These are phyloP conservation scores for Xylaria sp. DNA, from an alignment of 2,329 filamentous ascomycete genomes.

Conservation along the genomic window DNA sequence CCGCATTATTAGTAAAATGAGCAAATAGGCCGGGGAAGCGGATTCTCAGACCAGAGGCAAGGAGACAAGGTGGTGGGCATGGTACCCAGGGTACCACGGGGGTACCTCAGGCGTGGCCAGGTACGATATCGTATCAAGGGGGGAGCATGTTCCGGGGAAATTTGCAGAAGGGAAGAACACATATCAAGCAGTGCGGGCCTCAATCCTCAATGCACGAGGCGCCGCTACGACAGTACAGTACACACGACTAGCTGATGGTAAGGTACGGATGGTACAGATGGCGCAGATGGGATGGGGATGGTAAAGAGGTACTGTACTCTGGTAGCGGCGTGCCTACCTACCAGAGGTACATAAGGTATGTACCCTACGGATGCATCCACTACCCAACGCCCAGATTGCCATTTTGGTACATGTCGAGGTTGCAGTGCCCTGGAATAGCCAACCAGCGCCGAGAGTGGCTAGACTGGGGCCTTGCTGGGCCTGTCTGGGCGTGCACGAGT, in stretches of 20 bases:
- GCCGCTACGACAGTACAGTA: slow-evolving; percentile 19
- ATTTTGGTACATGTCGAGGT: slow-evolving; percentile 38
- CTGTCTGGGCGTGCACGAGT: slow-evolving; percentile 24
- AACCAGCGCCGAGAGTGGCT: slow-evolving; percentile 34
- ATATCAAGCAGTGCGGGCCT: slow-evolving; percentile 46
- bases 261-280: no score
- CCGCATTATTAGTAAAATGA: slow-evolving; percentile 48
- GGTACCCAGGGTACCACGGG: slow-evolving; percentile 34
- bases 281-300: no score
- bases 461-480: slow-evolving; percentile 23
- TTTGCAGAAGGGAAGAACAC: slow-evolving; percentile 40
- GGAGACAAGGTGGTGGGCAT: slow-evolving; percentile 1
- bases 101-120: slow-evolving; percentile 42
- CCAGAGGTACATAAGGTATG: neutral
- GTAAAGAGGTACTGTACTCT: neutral
- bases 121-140: slow-evolving; percentile 40
- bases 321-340: neutral
- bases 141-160: slow-evolving; percentile 50
- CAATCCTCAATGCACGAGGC: slow-evolving; percentile 45
- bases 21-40: slow-evolving; percentile 47
- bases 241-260: neutral
- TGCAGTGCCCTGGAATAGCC: slow-evolving; percentile 35
- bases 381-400: slow-evolving; percentile 40
- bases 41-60: slow-evolving; percentile 43
- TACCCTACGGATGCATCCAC: slow-evolving; percentile 44